Percentiles rank a stretch among this genome's conserved stretches.
Evolutionary conservation across 352 stramenopile genomes (phyloP).

Genomic region (Pythium vanterpoolii): DNA sequence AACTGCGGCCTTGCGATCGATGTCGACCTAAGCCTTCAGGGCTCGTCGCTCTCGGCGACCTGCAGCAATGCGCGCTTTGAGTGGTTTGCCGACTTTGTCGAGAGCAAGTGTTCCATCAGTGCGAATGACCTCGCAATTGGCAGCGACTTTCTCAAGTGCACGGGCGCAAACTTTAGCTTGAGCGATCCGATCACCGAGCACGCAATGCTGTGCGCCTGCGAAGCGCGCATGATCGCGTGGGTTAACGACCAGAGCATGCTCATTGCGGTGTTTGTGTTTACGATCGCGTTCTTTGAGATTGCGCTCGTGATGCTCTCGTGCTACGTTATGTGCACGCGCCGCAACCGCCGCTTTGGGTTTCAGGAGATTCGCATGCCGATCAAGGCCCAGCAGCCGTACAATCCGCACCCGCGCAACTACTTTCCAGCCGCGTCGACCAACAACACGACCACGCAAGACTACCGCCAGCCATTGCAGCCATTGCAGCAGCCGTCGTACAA

Average conservation of each 20-base stretch:
- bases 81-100: slow-evolving; percentile 75
- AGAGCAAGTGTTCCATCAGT: slow-evolving; percentile 68
- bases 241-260: slow-evolving; percentile 77
- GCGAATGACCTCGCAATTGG: slow-evolving; percentile 42
- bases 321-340: slow-evolving; percentile 80
- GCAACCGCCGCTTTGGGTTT: slow-evolving; percentile 62
- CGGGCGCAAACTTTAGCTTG: slow-evolving; percentile 56
- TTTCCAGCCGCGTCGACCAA: slow-evolving; percentile 11
- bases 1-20: slow-evolving; percentile 66
- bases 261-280: slow-evolving; percentile 74
- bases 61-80: slow-evolving; percentile 55
- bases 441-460: slow-evolving; percentile 6
- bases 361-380: slow-evolving; percentile 86
- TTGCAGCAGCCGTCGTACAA: slow-evolving; percentile 23
- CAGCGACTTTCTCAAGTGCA: slow-evolving; percentile 72
- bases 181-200: slow-evolving; percentile 68
- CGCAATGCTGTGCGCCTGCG: slow-evolving; percentile 79
- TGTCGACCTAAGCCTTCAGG: slow-evolving; percentile 44
- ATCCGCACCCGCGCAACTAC: slow-evolving; percentile 78
- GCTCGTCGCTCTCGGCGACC: slow-evolving; percentile 39
- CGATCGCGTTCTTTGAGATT: slow-evolving; percentile 79
- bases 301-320: slow-evolving; percentile 74
- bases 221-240: slow-evolving; percentile 76
- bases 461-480: slow-evolving; percentile 18
- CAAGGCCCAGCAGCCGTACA: slow-evolving; percentile 70